These are phyloP conservation scores for Leccinum rimulosum DNA, from an alignment of 768 basidiomycete species.

Conservation along the genomic window DNA sequence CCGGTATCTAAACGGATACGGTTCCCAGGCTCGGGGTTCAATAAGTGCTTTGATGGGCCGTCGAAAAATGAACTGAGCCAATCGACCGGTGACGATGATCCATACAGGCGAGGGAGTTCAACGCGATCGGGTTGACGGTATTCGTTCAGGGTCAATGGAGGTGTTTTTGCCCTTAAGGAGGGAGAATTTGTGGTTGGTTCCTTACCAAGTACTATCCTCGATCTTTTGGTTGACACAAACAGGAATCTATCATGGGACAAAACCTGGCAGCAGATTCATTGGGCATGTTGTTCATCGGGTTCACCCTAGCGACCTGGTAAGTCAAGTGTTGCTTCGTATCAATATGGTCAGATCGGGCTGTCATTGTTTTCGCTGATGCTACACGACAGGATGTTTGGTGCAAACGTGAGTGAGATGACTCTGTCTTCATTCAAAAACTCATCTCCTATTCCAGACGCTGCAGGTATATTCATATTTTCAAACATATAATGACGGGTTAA, in stretches of 20 bases:
- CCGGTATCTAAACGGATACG: background rate
- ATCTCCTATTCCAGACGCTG: conserved; percentile 4
- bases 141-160: background rate
- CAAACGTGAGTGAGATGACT: conserved; percentile 1
- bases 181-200: background rate
- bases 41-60: background rate
- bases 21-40: background rate
- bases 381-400: conserved; percentile 12
- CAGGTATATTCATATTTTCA: conserved; percentile 11
- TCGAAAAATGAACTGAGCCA: background rate
- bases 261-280: background rate
- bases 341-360: background rate
- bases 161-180: background rate
- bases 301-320: conserved; percentile 16
- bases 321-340: background rate
- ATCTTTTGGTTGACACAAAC: background rate
- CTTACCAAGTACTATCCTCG: background rate
- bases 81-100: background rate
- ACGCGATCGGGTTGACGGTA: background rate
- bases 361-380: background rate
- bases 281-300: conserved; percentile 12
- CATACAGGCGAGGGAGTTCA: background rate
- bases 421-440: background rate
- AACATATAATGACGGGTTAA: conserved; percentile 1
- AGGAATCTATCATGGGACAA: background rate